phyloP scores from a whole-genome alignment of 495 filamentous ascomycete species.

The Podospora fimiseda region DNA sequence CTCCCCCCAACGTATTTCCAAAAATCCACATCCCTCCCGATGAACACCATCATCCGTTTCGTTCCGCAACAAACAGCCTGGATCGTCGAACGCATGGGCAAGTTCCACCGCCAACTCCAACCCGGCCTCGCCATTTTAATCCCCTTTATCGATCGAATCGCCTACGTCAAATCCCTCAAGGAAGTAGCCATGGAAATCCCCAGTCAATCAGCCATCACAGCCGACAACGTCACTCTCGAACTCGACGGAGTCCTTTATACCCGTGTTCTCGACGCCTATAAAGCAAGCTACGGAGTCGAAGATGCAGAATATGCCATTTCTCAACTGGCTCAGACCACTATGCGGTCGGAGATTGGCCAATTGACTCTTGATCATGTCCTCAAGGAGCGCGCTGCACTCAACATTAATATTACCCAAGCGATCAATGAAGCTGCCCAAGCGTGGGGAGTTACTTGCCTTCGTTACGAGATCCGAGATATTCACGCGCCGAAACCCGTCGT shows the following conservation, averaged over 20 bases:
- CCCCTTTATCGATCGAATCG: constrained; percentile 90
- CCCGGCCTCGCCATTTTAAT: constrained; percentile 85
- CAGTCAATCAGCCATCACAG: constrained; percentile 89
- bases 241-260: constrained; percentile 95
- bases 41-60: constrained; percentile 93
- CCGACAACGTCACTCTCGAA: constrained; percentile 95
- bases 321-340: constrained; percentile 95
- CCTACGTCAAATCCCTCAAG: constrained; percentile 96
- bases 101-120: constrained; percentile 85
- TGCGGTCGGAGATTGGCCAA: constrained; percentile 96
- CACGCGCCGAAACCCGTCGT: constrained; percentile 91
- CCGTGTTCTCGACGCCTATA: constrained; percentile 92
- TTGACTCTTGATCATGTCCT: constrained; percentile 94
- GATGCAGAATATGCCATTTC: constrained; percentile 98
- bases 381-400: constrained; percentile 90
- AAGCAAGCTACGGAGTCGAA: constrained; percentile 96
- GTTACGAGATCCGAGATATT: constrained; percentile 97
- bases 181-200: constrained; percentile 95
- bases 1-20: constrained; percentile 53
- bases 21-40: constrained; percentile 55
- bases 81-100: constrained; percentile 99
- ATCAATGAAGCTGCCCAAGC: constrained; percentile 97
- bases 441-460: constrained; percentile 92
- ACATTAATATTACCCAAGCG: constrained; percentile 93
- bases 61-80: constrained; percentile 98